phyloP scores from a whole-genome alignment of 805 yeast species.

The Lipomyces starkeyi region DNA sequence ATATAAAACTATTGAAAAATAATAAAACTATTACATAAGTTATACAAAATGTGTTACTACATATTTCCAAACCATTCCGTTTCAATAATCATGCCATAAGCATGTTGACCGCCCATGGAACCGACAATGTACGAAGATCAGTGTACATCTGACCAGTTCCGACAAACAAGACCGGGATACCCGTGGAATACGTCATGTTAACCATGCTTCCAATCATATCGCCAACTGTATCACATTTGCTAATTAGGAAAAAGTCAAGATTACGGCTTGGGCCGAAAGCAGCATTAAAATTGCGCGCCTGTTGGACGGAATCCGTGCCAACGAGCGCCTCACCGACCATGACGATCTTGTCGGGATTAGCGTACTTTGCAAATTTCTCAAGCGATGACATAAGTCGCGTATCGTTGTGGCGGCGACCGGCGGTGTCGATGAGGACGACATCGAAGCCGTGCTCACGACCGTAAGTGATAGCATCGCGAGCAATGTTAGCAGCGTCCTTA shows the following conservation, averaged over 20 bases:
- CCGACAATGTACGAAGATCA: constrained; percentile 86
- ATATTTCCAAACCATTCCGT: constrained; percentile 1
- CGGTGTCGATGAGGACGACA: constrained; percentile 92
- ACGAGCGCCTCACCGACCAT: constrained; percentile 99
- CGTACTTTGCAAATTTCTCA: constrained; percentile 93
- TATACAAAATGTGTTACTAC: not conserved
- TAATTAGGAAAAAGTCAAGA: constrained; percentile 87
- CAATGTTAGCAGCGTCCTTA: constrained; percentile 95
- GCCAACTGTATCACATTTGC: constrained; percentile 97
- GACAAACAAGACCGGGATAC: constrained; percentile 91
- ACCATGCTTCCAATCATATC: constrained; percentile 96
- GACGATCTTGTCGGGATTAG: constrained; percentile 92
- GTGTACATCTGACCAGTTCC: constrained; percentile 98
- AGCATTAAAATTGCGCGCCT: constrained; percentile 88
- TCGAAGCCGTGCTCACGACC: constrained; percentile 76
- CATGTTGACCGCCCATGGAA: constrained; percentile 89
- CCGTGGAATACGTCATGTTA: constrained; percentile 95
- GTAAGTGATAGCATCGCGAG: constrained; percentile 83
- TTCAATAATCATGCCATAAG: constrained; percentile 54
- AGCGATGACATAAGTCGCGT: constrained; percentile 93
- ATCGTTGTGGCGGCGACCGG: constrained; percentile 96
- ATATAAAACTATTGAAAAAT: too few relatives aligned
- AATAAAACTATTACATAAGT: too few relatives aligned
- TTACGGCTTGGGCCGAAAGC: constrained; percentile 86
- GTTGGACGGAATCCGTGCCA: constrained; percentile 96